phyloP scores from a whole-genome alignment of 257 asterid genomes.

The Knoxia roxburghii region DNA sequence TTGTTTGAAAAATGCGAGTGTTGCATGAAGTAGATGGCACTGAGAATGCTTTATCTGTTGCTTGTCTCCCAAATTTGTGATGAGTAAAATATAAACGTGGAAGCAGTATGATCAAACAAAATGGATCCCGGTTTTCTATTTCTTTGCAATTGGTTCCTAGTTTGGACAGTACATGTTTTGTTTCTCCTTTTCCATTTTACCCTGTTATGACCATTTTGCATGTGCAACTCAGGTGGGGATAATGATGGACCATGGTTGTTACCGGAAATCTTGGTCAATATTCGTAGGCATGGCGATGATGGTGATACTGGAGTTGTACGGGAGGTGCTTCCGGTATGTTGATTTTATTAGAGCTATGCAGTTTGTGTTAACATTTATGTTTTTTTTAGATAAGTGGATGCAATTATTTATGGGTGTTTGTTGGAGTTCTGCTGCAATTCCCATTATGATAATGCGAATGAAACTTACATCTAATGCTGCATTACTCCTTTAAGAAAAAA shows the following conservation, averaged over 20 bases:
- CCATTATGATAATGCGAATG: background rate
- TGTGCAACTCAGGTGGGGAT: constrained; percentile 55
- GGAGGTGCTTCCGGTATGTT: constrained; percentile 75
- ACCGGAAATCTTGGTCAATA: constrained; percentile 73
- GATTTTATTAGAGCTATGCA: background rate
- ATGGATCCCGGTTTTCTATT: too few relatives aligned
- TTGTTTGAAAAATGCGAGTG: too few relatives aligned
- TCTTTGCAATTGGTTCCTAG: too few relatives aligned
- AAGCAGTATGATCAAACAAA: background rate
- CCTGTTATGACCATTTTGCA: background rate
- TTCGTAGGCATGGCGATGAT: constrained; percentile 71
- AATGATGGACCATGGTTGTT: constrained; percentile 82
- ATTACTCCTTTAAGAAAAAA: too few relatives aligned
- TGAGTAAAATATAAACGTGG: background rate
- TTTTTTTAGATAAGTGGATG: background rate
- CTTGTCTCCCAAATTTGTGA: too few relatives aligned
- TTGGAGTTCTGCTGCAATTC: background rate
- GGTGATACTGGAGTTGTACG: constrained; percentile 53
- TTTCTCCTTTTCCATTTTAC: background rate
- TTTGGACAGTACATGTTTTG: background rate
- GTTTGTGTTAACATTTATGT: background rate
- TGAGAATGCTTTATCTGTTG: too few relatives aligned
- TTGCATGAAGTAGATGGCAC: too few relatives aligned
- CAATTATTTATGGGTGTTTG: background rate
- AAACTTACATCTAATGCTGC: background rate